Evolutionary conservation across 2,329 filamentous ascomycete genomes (phyloP), one percentile per base, ranked within the genome.

Genomic region (Cercospora sesami): DNA sequence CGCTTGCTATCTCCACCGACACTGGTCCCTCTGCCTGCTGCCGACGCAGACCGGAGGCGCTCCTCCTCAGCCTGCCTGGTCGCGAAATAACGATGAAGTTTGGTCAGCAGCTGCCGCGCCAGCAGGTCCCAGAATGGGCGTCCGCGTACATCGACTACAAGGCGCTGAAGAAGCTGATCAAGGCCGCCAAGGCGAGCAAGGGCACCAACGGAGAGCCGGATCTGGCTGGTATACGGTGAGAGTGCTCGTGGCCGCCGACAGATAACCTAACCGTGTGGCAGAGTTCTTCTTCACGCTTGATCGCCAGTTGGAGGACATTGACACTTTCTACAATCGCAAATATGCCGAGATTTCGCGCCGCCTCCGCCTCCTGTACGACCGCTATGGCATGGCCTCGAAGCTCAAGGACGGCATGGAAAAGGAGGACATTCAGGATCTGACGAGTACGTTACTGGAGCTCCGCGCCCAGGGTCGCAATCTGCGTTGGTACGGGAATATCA

Each of bases 401-500:
- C 82, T 88, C 63, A 85, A 89, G 33, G 86, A 91, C 69, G 87
- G 87, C 67, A 86, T 97, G 70, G 94, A 97, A 77, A 87, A 90
- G 70, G 93, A 97, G 78, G 95, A 99, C 80, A 86, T 90, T 53
- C 92, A 97, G 79, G 95, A 99, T 80, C 85, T 98, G 58, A 91
- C 96, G 83, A 93, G 91, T 39, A 93, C 94, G 39, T 83, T 99
- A 61, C 86, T 98, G 33, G 95, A 99, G 80, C 85, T 98, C 68
- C 88, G 95, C 66, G 90, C 90, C 63, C 92, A 96, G 77, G 82
- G 98, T 73, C 87, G 95, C 68, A 98, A 98, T 76, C 84, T 99
- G 63, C 92, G 96, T 79, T 98, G 94, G 94, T 99, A 98, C 78
- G 94, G 94, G 60, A 94, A 98, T 81, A 94, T 98, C 76, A 99